Evolutionary conservation across 2,329 filamentous ascomycete species (phyloP), one percentile per base, ranked within the genome.

Genomic region (Beauveria brongniartii): DNA sequence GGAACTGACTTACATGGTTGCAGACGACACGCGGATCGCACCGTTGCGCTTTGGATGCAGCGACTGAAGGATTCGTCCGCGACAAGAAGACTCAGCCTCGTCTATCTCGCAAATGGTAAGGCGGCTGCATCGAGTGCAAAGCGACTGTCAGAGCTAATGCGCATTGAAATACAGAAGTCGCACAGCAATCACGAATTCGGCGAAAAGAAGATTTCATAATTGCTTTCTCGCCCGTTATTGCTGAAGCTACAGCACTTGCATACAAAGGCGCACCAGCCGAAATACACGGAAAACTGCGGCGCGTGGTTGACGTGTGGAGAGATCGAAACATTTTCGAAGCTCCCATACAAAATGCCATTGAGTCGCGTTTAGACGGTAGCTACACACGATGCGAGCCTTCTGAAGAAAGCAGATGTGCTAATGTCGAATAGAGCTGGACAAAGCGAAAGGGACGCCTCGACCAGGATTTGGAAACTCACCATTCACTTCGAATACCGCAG

Each of bases 41-140:
- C 93, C 22, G 92, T 91, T 22, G 88, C 93, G 71, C 83, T 97
- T 58, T 99, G 94, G 94, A 80, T 96, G 64, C 88, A 94, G 67
- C 87, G 90, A 63, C 79, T 99, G 63, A 94, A 92, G 70, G 93
- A 97, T 67, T 92, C 91, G 1, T 85, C 89, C 7, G 88, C 90
- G 63, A 85, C 88, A 63, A 97, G 96, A 74, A 86, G 92, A 67
- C 79, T 99, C 63, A 96, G 92, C 68, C 80, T 97, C 65, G 84
- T 99, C 65, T 99, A 99, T 73, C 87, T 99, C 61, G 92, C 92
- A 65, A 99, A 99, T 74, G 91, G 91, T 94, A 80, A 70, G n/a
- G 8, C 56, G 43, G 28, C 30, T 30, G 53, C 40, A 34, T 9
- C 40, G 12, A 55, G 20, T 40, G 18, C 28, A 57, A n/a, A 46